Base-by-base conservation (phyloP, 441 rosid genomes). In the Flueggea neowawraea region DNA sequence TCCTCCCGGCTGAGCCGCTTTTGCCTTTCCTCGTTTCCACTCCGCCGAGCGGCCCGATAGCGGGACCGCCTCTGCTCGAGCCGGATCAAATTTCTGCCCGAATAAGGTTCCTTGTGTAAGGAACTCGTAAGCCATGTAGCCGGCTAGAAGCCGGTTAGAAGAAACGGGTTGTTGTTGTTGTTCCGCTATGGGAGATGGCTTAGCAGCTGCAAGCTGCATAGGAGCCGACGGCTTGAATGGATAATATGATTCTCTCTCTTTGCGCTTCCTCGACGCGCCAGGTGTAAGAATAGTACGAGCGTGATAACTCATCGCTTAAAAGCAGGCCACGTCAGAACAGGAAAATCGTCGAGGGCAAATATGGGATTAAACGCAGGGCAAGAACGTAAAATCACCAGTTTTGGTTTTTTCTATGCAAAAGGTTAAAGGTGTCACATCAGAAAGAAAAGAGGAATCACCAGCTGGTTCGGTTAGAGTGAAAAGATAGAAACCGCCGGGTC, bases 91-190 rank as follows among this genome's bases (percentile, higher is more conserved):
- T 59, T 70, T 73, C 67, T 85, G 75, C 51, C 91, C 95, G 13
- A 86, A 63, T 60, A 90, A 59, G 0, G 93, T 90, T 2, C 91
- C 97, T 61, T 75, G 75, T 0, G 82, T 83, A 66, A 90, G 65
- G 44, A 81, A 90, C 77, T 90, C 95, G 57, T 73, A 79, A 12
- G 97, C 95, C 95, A 90, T 77, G 80, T 88, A 90, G 0, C 97
- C 89, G 28, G 97, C 97, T 15, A 88, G 70, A 2, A 90, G 66
- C 79, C 74, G 63, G 66, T 80, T 82, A 32, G 85, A 70, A 31
- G 58, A 57, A 51, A 45, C 47, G 15, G 79, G 68, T 60, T 2
- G 7, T 36, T 36, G 41, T 36, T 36, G 28, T 22, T 22, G 28
- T 22, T n/a, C n/a, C n/a, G n/a, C 39, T 3, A 6, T 33, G 4